A percentile compares a stretch with the other conserved stretches of the same genome.
Conservation (phyloP, 2,329 filamentous ascomycete genomes). For the Exophiala dermatitidis region DNA sequence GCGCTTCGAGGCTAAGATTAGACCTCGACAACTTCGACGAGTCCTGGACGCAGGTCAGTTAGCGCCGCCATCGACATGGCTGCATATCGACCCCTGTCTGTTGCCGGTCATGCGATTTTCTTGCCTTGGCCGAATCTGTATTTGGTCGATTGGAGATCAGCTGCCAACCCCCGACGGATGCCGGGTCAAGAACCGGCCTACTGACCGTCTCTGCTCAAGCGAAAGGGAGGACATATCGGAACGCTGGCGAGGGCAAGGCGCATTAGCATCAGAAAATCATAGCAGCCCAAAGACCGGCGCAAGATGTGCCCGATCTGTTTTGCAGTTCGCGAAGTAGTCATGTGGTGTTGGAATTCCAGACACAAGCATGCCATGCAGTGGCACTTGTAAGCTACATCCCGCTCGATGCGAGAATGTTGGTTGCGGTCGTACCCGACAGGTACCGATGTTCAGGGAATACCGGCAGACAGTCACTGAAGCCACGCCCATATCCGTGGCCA, state of each 20-base stretch:
- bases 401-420: conserved; percentile 2
- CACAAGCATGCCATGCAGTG: background rate
- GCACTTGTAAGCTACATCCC: conserved; percentile 8
- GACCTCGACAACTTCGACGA: conserved; percentile 16
- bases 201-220: background rate
- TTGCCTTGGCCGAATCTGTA: background rate
- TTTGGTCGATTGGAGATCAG: conserved; percentile 1
- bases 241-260: background rate
- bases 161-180: background rate
- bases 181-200: background rate
- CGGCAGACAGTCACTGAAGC: background rate
- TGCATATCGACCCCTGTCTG: conserved; percentile 10
- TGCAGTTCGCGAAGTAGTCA: conserved; percentile 3
- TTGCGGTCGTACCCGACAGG: conserved; percentile 7
- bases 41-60: conserved; percentile 13
- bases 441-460: conserved; percentile 10
- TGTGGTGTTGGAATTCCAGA: conserved; percentile 4
- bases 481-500: conserved; percentile 1
- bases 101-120: conserved; percentile 1
- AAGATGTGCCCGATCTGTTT: background rate
- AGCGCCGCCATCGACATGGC: conserved; percentile 14
- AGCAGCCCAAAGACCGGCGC: background rate
- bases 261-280: background rate
- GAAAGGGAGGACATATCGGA: background rate
- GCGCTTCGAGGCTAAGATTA: conserved; percentile 25